Percentiles rank a stretch among this genome's conserved stretches.
phyloP scores from a whole-genome alignment of 129 eudicot genomes.

The Artemisia argyi region DNA sequence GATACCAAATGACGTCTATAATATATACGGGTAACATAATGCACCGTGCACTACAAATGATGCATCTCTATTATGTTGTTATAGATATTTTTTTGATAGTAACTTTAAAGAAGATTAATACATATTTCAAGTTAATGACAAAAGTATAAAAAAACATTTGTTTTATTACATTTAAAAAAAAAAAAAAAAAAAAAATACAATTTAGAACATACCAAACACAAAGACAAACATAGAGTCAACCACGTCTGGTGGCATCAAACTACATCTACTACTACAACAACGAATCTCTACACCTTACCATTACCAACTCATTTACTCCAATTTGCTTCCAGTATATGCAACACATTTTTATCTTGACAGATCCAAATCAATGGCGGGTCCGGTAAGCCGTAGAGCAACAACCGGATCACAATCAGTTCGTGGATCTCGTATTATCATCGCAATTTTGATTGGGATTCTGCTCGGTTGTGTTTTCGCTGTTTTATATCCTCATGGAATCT shows the following conservation, averaged over 20 bases:
- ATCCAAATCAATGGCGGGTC: constrained; percentile 46
- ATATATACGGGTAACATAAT: too few species aligned
- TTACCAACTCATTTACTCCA: neutral
- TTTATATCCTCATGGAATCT: constrained; percentile 57
- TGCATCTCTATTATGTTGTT: too few species aligned
- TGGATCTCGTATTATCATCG: constrained; percentile 64
- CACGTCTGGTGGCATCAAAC: neutral
- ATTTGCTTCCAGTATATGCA: neutral
- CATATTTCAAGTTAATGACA: too few species aligned
- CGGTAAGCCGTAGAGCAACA: constrained; percentile 54
- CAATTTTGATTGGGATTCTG: constrained; percentile 58
- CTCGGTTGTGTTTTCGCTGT: constrained; percentile 67
- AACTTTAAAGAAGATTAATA: too few species aligned
- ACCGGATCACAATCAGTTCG: constrained; percentile 40
- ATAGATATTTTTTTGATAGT: too few species aligned
- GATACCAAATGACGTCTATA: too few species aligned
- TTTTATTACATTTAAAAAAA: too few species aligned
- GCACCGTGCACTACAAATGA: too few species aligned
- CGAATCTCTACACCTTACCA: too few species aligned
- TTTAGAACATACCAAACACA: neutral
- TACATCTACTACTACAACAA: too few species aligned
- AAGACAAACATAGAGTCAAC: neutral
- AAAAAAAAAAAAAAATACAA: neutral
- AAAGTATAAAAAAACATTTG: too few species aligned
- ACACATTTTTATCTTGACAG: constrained; percentile 3